Percentiles rank a stretch among this genome's conserved stretches.
Evolutionary conservation across 1,284 basidiomycete species (phyloP).

Genomic region (Malassezia brasiliensis): DNA sequence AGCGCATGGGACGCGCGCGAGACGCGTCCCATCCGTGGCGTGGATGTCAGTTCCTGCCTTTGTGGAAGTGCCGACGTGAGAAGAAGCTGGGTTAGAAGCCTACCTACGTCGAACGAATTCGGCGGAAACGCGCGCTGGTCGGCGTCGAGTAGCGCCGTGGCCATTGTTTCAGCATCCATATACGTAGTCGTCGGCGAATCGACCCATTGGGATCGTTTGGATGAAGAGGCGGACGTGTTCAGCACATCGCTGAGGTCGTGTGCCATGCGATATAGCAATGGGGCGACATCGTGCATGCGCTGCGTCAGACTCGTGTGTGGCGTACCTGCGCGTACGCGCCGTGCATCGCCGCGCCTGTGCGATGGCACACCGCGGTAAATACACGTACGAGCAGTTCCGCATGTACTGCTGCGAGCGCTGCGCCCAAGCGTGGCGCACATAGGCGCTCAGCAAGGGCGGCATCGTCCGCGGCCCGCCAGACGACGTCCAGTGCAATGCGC

Average conservation of each 20-base stretch:
- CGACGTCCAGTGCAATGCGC: neutral
- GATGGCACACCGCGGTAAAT: neutral
- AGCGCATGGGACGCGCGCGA: neutral
- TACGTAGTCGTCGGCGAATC: too few species aligned
- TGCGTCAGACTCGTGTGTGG: neutral
- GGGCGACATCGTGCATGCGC: neutral
- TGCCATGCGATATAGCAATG: neutral
- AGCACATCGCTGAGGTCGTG: neutral
- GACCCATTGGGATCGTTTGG: too few species aligned
- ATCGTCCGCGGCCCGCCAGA: neutral
- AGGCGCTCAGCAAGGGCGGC: neutral
- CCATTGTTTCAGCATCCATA: neutral
- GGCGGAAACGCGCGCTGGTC: neutral
- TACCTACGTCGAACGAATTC: neutral
- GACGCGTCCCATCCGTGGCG: too few species aligned
- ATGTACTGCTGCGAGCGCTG: neutral
- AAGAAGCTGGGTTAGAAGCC: too few species aligned
- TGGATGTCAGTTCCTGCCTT: too few species aligned
- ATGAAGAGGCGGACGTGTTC: too few species aligned
- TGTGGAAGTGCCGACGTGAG: too few species aligned
- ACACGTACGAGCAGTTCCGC: neutral
- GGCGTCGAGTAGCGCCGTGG: neutral
- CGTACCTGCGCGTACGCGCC: slow-evolving; percentile 1
- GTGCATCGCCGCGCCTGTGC: slow-evolving; percentile 1
- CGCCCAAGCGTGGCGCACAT: neutral